Conservation (phyloP, 495 filamentous ascomycete genomes). For the Penicillium alfredii region DNA sequence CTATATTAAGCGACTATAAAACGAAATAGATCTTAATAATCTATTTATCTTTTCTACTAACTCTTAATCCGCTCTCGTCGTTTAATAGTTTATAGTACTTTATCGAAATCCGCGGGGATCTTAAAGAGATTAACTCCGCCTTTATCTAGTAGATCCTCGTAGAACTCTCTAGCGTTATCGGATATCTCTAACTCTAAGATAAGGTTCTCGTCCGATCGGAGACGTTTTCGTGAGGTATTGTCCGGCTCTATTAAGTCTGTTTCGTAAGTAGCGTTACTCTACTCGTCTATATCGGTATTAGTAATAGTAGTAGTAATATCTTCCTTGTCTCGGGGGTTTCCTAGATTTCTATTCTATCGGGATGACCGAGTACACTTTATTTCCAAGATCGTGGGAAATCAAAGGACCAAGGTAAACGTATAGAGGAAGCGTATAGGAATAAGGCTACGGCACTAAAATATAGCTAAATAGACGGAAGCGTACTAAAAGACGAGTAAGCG, state of each 20-base stretch:
- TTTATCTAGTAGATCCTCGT: conserved; percentile 14
- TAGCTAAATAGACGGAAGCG: background rate
- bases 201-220: conserved; percentile 1
- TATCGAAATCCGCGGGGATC: conserved; percentile 17
- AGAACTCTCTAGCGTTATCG: conserved; percentile 1
- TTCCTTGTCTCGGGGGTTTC: conserved; percentile 2
- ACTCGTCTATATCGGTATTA: conserved; percentile 6
- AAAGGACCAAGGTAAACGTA: conserved; percentile 1
- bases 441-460: conserved; percentile 1
- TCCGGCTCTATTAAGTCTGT: conserved; percentile 7
- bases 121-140: conserved; percentile 13
- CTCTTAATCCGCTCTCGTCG: conserved; percentile 14
- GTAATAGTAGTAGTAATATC: background rate
- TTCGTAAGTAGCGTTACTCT: conserved; percentile 5
- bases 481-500: background rate
- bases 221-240: conserved; percentile 7
- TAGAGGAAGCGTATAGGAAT: background rate
- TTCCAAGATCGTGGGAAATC: background rate
- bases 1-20: too few relatives aligned
- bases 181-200: conserved; percentile 1
- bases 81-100: conserved; percentile 12
- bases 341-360: conserved; percentile 1
- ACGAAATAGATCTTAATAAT: background rate
- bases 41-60: conserved; percentile 8
- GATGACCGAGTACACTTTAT: conserved; percentile 9